Conservation (phyloP, 2,329 filamentous ascomycete genomes). For the Alternaria panax region DNA sequence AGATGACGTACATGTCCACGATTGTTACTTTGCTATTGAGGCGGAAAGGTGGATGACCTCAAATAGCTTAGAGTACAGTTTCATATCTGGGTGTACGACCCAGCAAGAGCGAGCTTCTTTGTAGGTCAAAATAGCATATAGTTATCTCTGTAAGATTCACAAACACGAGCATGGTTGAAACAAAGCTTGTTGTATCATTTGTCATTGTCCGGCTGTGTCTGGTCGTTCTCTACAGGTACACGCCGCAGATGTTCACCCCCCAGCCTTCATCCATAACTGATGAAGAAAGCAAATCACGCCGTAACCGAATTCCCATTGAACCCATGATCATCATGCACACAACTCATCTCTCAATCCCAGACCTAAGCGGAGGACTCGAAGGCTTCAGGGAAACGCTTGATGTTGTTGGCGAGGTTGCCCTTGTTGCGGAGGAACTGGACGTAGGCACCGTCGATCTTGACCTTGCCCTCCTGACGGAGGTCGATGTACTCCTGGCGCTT, state of each 20-base stretch:
- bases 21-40: neutral
- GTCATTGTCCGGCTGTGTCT: constrained; percentile 45
- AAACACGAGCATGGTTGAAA: neutral
- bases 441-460: constrained; percentile 98
- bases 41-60: no score
- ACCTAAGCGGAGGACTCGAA: constrained; percentile 63
- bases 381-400: constrained; percentile 93
- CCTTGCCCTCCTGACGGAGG: constrained; percentile 89
- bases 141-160: neutral
- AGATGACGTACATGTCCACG: neutral
- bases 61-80: no score
- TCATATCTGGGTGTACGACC: neutral
- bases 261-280: constrained; percentile 45
- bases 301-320: constrained; percentile 48
- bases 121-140: neutral
- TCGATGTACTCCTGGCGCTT: constrained; percentile 96
- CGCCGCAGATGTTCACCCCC: constrained; percentile 31
- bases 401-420: constrained; percentile 84
- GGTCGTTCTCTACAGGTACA: constrained; percentile 40
- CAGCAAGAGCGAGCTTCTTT: neutral
- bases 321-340: constrained; percentile 41
- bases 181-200: constrained; percentile 34
- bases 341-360: constrained; percentile 26
- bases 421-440: constrained; percentile 98
- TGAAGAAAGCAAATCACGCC: constrained; percentile 48